Percentiles rank a stretch among this genome's conserved stretches.
These are phyloP conservation scores for Tremellales sp. DNA, from an alignment of 1,284 basidiomycete species.

Conservation along the genomic window DNA sequence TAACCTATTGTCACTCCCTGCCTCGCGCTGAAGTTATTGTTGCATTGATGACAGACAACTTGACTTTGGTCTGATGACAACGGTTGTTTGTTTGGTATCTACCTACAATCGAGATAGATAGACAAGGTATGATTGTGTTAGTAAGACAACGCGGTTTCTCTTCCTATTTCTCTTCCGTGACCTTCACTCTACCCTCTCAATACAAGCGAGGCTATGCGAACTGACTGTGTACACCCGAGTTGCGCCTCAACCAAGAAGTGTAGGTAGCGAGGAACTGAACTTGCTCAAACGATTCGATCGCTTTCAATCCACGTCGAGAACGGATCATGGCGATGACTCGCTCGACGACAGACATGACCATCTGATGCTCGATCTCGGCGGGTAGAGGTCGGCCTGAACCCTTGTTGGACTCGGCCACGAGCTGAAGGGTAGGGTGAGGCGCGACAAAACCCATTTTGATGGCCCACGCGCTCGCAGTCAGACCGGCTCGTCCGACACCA, in stretches of 20 bases:
- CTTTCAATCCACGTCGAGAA: constrained; percentile 71
- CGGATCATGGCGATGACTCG: constrained; percentile 69
- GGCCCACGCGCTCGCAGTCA: constrained; percentile 90
- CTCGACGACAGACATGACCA: constrained; percentile 59
- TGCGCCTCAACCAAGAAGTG: constrained; percentile 62
- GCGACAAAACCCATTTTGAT: constrained; percentile 76
- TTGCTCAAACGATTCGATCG: constrained; percentile 87
- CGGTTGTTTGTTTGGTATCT: no score
- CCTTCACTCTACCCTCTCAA: no score
- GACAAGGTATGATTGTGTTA: no score
- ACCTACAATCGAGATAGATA: no score
- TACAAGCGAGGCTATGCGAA: no score
- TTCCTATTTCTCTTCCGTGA: no score
- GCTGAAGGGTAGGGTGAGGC: constrained; percentile 38
- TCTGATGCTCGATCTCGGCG: constrained; percentile 53
- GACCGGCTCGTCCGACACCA: constrained; percentile 88
- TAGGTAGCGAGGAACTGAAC: constrained; percentile 78
- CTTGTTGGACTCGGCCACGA: constrained; percentile 15
- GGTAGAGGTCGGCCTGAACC: constrained; percentile 9
- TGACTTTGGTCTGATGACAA: no score
- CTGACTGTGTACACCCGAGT: no score
- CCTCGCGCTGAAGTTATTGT: no score
- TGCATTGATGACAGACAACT: no score
- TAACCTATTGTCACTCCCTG: no score
- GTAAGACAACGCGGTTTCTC: no score